These are phyloP conservation scores for Pseudogymnoascus sp. DNA, from an alignment of 2,329 filamentous ascomycete genomes.

Conservation along the genomic window DNA sequence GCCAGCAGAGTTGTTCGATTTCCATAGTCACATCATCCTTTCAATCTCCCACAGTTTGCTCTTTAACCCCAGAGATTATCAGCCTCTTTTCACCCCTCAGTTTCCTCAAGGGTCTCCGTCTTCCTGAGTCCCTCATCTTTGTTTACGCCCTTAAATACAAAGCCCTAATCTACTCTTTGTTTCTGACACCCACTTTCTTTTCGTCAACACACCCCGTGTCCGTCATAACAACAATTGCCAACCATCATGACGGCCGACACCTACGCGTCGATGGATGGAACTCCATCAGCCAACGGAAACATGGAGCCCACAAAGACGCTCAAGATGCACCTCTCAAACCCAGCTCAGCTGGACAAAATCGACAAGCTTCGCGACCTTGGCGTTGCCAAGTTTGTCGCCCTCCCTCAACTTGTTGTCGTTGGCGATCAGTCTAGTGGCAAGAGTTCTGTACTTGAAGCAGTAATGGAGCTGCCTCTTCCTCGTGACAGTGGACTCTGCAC, in stretches of 20 bases:
- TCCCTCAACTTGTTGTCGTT: constrained; percentile 28
- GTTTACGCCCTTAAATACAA: not conserved
- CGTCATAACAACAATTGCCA: not conserved
- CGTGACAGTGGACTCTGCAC: constrained; percentile 33
- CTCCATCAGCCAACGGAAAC: not conserved
- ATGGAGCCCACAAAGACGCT: not conserved
- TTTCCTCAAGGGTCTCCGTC: not conserved
- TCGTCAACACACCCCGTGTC: not conserved
- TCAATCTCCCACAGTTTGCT: not conserved
- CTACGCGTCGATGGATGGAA: not conserved
- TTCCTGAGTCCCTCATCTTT: not conserved
- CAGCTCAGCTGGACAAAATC: constrained; percentile 16
- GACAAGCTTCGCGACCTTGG: constrained; percentile 17
- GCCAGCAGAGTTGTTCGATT: not conserved
- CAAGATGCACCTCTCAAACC: not conserved
- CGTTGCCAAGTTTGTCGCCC: constrained; percentile 16
- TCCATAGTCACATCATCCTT: not conserved
- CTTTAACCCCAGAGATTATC: not conserved
- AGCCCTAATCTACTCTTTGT: not conserved
- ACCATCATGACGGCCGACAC: not conserved
- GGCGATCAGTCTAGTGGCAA: constrained; percentile 35
- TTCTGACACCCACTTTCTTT: not conserved
- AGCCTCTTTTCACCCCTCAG: not conserved
- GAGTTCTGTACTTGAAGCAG: constrained; percentile 27
- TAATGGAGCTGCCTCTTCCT: constrained; percentile 33